Evolutionary conservation across 176 grass and related monocot genomes (phyloP).

Genomic region (Tillandsia fasciculata): DNA sequence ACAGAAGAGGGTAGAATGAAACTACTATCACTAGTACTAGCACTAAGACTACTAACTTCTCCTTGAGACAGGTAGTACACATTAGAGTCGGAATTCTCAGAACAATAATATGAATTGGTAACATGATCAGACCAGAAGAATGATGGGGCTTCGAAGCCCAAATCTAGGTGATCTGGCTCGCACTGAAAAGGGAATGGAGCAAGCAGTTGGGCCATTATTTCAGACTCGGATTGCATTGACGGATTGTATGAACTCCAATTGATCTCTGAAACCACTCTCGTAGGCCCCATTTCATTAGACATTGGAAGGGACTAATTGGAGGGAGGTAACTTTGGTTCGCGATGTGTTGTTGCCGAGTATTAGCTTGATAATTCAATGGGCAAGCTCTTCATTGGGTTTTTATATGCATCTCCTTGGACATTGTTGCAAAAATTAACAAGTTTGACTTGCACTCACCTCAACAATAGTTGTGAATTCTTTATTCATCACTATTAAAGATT

Average conservation of each 20-base stretch:
- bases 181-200: slow-evolving; percentile 25
- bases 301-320: not conserved
- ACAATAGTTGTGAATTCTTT: not conserved
- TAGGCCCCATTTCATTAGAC: slow-evolving; percentile 54
- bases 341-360: not conserved
- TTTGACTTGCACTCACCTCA: not conserved
- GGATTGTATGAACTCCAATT: slow-evolving; percentile 32
- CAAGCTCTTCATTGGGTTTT: not conserved
- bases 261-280: slow-evolving; percentile 30
- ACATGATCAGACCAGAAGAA: slow-evolving; percentile 32
- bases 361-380: slow-evolving; percentile 35
- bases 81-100: slow-evolving; percentile 27
- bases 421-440: not conserved
- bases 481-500: slow-evolving; percentile 3
- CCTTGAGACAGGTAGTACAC: not conserved
- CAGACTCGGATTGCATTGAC: slow-evolving; percentile 22
- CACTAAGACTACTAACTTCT: not conserved
- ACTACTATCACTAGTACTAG: slow-evolving; percentile 22
- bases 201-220: slow-evolving; percentile 47
- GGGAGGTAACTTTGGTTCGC: not conserved
- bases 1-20: slow-evolving; percentile 30
- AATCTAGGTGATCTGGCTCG: slow-evolving; percentile 23
- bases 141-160: not conserved
- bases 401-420: not conserved
- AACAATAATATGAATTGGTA: slow-evolving; percentile 25